A percentile compares a stretch with the other conserved stretches of the same genome.
phyloP scores from a whole-genome alignment of 176 grass and related monocot genomes.

The Musa beccarii region DNA sequence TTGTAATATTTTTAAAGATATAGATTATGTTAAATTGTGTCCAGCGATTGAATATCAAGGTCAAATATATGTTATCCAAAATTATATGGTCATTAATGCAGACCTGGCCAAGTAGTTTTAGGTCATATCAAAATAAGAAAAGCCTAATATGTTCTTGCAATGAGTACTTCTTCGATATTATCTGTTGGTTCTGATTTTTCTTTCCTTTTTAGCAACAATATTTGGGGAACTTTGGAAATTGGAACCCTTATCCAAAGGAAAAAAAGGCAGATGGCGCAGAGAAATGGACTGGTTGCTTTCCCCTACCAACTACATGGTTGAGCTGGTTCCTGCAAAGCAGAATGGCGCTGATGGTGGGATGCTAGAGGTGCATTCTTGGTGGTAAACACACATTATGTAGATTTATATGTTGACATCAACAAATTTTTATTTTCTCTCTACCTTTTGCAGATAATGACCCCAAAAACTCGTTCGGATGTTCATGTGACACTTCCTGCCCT shows the following conservation, averaged over 20 bases:
- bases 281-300: conserved; percentile 98
- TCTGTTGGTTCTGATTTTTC: conserved; percentile 2
- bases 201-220: conserved; percentile 46
- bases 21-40: not conserved
- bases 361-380: conserved; percentile 46
- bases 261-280: conserved; percentile 75
- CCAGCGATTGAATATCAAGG: not conserved
- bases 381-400: too few species aligned
- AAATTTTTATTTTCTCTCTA: not conserved
- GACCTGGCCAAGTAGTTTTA: not conserved
- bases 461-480: conserved; percentile 89
- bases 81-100: not conserved
- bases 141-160: not conserved
- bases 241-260: conserved; percentile 69
- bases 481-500: conserved; percentile 94
- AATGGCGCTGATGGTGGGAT: conserved; percentile 62
- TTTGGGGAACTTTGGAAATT: conserved; percentile 97
- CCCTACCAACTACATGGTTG: conserved; percentile 88
- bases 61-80: not conserved
- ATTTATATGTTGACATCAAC: not conserved
- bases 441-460: conserved; percentile 82
- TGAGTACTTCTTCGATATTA: not conserved
- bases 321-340: conserved; percentile 92
- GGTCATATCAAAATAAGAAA: not conserved
- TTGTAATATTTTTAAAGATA: not conserved